Percentiles rank a stretch among this genome's conserved stretches.
phyloP scores from a whole-genome alignment of 805 yeast genomes.

The Cephaloascus albidus region DNA sequence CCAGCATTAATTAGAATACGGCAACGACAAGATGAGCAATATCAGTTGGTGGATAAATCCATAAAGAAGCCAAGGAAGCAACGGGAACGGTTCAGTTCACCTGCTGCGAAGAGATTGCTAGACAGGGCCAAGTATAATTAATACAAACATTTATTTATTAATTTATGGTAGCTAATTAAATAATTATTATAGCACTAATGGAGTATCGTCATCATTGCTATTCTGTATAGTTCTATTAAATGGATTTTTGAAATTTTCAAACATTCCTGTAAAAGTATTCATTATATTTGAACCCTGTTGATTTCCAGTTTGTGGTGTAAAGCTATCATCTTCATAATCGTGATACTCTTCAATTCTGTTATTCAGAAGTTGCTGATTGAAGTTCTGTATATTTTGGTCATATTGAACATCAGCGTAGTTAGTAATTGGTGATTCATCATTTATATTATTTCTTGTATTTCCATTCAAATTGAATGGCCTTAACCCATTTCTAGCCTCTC shows the following conservation, averaged over 20 bases:
- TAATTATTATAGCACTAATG: too few species aligned
- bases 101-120: background rate
- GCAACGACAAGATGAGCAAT: background rate
- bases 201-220: too few species aligned
- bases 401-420: background rate
- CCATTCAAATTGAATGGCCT: slow-evolving; percentile 17
- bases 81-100: background rate
- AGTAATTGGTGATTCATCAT: background rate
- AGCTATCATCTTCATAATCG: background rate
- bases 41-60: too few species aligned
- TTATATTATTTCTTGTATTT: background rate
- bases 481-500: slow-evolving; percentile 12
- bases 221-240: too few species aligned
- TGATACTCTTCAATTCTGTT: background rate
- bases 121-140: too few species aligned
- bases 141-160: too few species aligned
- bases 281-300: too few species aligned
- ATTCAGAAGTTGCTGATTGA: background rate
- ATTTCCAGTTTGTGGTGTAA: too few species aligned
- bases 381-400: background rate
- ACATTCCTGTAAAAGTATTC: too few species aligned
- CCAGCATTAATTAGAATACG: background rate
- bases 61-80: too few species aligned
- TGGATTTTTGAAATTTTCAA: too few species aligned
- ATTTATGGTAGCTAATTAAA: too few species aligned